Evolutionary conservation across 768 basidiomycete species (phyloP), one percentile per base, ranked within the genome.

Genomic region (Podaxis carcinomalis): DNA sequence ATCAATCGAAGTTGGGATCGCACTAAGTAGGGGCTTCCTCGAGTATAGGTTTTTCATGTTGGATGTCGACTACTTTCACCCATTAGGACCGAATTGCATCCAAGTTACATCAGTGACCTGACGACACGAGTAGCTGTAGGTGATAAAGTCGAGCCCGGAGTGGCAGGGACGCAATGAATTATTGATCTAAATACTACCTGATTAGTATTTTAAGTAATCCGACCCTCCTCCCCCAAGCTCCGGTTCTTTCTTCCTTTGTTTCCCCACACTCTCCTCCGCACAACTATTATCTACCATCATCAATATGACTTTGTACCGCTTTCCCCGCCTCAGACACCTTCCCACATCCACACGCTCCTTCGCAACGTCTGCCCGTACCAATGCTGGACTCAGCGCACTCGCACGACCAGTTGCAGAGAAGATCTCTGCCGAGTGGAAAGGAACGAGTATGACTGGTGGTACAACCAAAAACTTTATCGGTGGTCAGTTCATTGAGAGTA

Each of bases 381-480:
- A 70, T 25, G 78, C 83, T 2, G 52, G 44, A 6, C 74, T 93
- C 57, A 83, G 78, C 63, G 74, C 83, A 13, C 63, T 78, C 10
- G 88, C 86, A 21, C 79, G 81, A 19, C 70, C 82, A 25, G 84
- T 82, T 63, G 92, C 91, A 1, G 85, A 91, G 65, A 80, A 80
- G 58, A 76, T 94, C 19, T 89, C 89, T 16, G 72, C 81, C 13
- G 80, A 86, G 32, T 98, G 93, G 93, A 87, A 87, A 64, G 95
- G 95, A 44, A 95, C 95, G 2, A 90, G 81, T 61, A 88, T 89
- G 23, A 83, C 85, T 11, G 95, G 95, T n/a, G 89, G 84, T 28
- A 87, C 80, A 63, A 95, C 95, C 59, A 95, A 91, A 83, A 95
- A 94, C 73, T 94, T 89, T 74, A 91, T 98, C 61, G 90, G 85